A percentile compares a stretch with the other conserved stretches of the same genome.
These are phyloP conservation scores for Eutypa lata DNA, from an alignment of 2,329 filamentous ascomycete genomes.

Conservation along the genomic window DNA sequence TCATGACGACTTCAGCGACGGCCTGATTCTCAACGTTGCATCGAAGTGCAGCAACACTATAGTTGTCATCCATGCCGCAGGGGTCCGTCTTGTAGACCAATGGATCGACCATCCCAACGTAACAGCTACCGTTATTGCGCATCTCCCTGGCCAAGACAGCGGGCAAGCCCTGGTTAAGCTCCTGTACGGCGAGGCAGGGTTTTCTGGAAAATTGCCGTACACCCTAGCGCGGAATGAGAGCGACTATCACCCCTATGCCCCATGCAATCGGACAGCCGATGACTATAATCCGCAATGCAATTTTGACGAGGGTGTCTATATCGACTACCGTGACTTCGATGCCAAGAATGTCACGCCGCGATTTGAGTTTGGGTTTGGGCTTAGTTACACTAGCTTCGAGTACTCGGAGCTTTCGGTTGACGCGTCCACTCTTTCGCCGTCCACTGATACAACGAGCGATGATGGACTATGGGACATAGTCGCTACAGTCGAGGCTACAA, in stretches of 20 bases:
- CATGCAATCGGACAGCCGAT: slow-evolving; percentile 36
- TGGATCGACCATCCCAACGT: slow-evolving; percentile 66
- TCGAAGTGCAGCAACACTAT: slow-evolving; percentile 59
- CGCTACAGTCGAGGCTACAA: slow-evolving; percentile 51
- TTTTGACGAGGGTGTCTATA: slow-evolving; percentile 58
- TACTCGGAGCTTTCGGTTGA: slow-evolving; percentile 43
- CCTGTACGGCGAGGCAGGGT: slow-evolving; percentile 53
- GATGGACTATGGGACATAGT: slow-evolving; percentile 46
- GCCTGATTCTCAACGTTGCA: slow-evolving; percentile 57
- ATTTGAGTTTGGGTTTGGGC: slow-evolving; percentile 64
- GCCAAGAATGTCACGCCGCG: slow-evolving; percentile 54
- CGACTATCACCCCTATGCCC: slow-evolving; percentile 50
- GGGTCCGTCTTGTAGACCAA: slow-evolving; percentile 57
- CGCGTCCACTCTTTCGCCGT: slow-evolving; percentile 32
- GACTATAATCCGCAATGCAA: slow-evolving; percentile 27
- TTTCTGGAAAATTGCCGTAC: slow-evolving; percentile 59
- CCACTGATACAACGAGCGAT: slow-evolving; percentile 30
- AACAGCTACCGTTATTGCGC: slow-evolving; percentile 60
- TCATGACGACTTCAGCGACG: slow-evolving; percentile 65
- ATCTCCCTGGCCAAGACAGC: slow-evolving; percentile 65
- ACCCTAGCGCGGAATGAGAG: slow-evolving; percentile 53
- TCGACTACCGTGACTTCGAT: slow-evolving; percentile 65
- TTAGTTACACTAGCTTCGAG: slow-evolving; percentile 66
- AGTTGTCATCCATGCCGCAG: slow-evolving; percentile 62
- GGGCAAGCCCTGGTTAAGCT: slow-evolving; percentile 54